Evolutionary conservation across 768 basidiomycete genomes (phyloP), one percentile per base, ranked within the genome.

Genomic region (Tulasnella sp.): DNA sequence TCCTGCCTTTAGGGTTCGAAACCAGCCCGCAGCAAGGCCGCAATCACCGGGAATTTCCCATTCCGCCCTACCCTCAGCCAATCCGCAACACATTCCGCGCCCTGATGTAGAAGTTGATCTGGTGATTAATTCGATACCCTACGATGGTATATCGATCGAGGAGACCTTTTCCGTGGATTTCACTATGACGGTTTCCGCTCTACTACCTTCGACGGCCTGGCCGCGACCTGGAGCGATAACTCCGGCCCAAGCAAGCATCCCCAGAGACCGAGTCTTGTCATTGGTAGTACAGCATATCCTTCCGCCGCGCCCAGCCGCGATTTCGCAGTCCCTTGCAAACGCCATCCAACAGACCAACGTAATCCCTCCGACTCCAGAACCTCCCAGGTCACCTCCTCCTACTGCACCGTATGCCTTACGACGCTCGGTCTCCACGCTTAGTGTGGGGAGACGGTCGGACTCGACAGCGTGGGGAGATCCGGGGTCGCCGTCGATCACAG

Each of bases 261-360:
- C 71, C 29, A 59, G 62, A 11, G 71, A 68, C 42, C 83, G 88
- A 29, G 77, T 81, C 6, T 75, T 89, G 34, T 79, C 79, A 14
- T 79, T 92, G 34, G 89, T 84, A 19, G 83, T 92, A 7, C 92
- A 94, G 76, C 89, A 90, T 75, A 79, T 90, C 16, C 83, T 84
- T 59, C 83, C 84, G 22, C 81, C 82, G 17, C 82, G 78, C 11
- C 74, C 75, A 26, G 68, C 75, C 12, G 59, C 76, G 19, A 34
- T 72, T 29, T 64, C 76, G 16, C 72, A 79, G 7, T 74, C 76
- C 5, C 74, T 70, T n/a, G 41, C 40, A 9, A 42, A 42, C 63
- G 64, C 52, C 40, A 8, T 59, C 22, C 62, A 74, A 65, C 52
- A 62, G 22, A n/a, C 41, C 19, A 41, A 12, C 32, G 26, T 36